Evolutionary conservation across 202 grass and related monocot genomes (phyloP), one percentile per base, ranked within the genome.

Genomic region (Schoenoplectus triqueter): DNA sequence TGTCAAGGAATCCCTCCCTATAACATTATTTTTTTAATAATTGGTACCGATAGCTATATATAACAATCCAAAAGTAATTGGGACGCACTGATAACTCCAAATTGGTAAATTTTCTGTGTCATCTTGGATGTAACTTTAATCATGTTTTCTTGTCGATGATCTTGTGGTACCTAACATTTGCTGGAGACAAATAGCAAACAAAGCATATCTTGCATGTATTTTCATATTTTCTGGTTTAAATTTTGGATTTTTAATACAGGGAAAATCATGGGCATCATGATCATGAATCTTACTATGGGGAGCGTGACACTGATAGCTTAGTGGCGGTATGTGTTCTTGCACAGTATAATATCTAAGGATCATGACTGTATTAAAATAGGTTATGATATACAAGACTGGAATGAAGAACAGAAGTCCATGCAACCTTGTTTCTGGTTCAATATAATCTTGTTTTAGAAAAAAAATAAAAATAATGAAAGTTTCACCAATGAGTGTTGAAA

Each of bases 251-350:
- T 84, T 41, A 47, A 17, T 78, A 50, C 91, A 99, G 96, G 90
- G 96, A 96, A 5, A 94, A 87, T 87, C 88, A 94, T 61, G 93
- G 96, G 75, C 96, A 96, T 61, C 96, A 99, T 92, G 96, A 96
- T 82, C 96, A 99, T 74, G 96, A 99, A 78, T 99, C 96, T 18
- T 99, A 99, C 69, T 99, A 99, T 56, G 96, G 96, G 69, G 96
- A 99, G 21, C 93, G 96, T 85, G 96, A 99, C 74, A 96, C 93
- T 82, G 93, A 99, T 77, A 99, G 96, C 82, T 94, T 99, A 87
- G 93, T 99, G 51, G 90, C 84, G 90, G 96, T 99, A 99, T 88
- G 90, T 86, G 59, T 55, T 92, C 81, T 57, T 79, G 61, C 75
- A 79, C 0, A 3, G 14, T 61, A 44, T 62, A 45, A 75, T 79